Evolutionary conservation across 1,139 yeast genomes (phyloP).

Genomic region (Scheffersomyces segobiensis): DNA sequence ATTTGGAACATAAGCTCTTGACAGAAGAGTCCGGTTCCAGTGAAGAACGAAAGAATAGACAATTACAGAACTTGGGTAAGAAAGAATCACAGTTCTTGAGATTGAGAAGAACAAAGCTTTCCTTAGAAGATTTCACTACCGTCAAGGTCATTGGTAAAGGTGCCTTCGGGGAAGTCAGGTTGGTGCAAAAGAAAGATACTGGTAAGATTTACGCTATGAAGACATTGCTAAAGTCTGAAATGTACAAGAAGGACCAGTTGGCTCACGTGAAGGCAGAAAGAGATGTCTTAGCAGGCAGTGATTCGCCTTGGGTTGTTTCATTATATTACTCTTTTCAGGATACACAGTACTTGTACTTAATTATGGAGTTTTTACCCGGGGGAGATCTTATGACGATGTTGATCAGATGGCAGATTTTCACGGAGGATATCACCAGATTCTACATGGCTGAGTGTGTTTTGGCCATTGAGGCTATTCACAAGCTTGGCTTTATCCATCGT

Average conservation of each 20-base stretch:
- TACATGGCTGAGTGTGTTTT: slow-evolving; percentile 87
- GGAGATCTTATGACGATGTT: slow-evolving; percentile 88
- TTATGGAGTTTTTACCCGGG: slow-evolving; percentile 85
- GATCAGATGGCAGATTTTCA: slow-evolving; percentile 82
- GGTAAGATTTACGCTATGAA: slow-evolving; percentile 88
- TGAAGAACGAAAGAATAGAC: slow-evolving; percentile 74
- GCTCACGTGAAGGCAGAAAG: slow-evolving; percentile 87
- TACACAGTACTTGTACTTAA: slow-evolving; percentile 68
- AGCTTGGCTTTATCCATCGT: slow-evolving; percentile 77
- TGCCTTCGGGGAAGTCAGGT: slow-evolving; percentile 82
- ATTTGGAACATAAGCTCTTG: slow-evolving; percentile 64
- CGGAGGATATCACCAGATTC: slow-evolving; percentile 81
- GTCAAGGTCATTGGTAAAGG: slow-evolving; percentile 86
- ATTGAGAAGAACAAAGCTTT: slow-evolving; percentile 70
- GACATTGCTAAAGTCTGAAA: slow-evolving; percentile 72
- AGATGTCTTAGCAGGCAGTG: slow-evolving; percentile 82
- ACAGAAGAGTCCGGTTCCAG: slow-evolving; percentile 63
- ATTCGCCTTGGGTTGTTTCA: slow-evolving; percentile 87
- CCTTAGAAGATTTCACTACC: slow-evolving; percentile 73
- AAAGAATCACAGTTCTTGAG: slow-evolving; percentile 79
- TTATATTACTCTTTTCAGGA: slow-evolving; percentile 81
- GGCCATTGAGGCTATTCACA: slow-evolving; percentile 82
- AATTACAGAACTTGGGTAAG: slow-evolving; percentile 66
- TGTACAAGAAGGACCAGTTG: slow-evolving; percentile 80
- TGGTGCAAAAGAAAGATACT: slow-evolving; percentile 80